These are phyloP conservation scores for Rhizoclosmatium globosum DNA, from an alignment of 192 early-diverging fungal species.

Conservation along the genomic window DNA sequence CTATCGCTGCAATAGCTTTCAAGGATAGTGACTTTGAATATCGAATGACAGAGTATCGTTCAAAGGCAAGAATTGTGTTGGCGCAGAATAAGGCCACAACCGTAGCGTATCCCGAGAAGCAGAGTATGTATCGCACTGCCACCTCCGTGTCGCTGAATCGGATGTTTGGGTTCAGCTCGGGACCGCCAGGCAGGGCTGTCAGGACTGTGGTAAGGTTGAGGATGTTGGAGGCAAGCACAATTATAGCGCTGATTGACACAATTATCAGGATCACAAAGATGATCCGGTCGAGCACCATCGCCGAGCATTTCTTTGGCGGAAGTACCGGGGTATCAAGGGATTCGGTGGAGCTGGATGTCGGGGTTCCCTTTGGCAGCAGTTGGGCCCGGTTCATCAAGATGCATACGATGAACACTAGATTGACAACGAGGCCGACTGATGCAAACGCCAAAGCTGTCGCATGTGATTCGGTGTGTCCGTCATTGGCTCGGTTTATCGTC, in stretches of 20 bases:
- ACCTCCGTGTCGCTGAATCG: background rate
- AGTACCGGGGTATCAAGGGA: background rate
- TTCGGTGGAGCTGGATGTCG: background rate
- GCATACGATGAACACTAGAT: background rate
- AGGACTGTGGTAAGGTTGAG: background rate
- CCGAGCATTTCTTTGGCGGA: background rate
- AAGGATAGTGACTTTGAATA: background rate
- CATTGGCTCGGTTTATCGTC: background rate
- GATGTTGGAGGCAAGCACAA: background rate
- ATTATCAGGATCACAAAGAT: slow-evolving; percentile 1
- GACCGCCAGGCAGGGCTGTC: background rate
- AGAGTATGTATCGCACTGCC: background rate
- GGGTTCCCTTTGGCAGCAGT: background rate
- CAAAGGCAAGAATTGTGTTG: background rate
- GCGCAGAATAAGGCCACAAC: slow-evolving; percentile 6
- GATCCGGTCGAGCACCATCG: background rate
- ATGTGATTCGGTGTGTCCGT: background rate
- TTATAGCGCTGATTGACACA: background rate
- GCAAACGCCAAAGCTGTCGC: background rate
- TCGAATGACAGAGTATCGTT: slow-evolving; percentile 9
- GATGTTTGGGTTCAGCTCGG: background rate
- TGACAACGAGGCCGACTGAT: background rate
- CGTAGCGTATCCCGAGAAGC: background rate
- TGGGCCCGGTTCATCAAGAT: background rate
- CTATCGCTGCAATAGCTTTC: background rate